Conservation (phyloP, 2,329 filamentous ascomycete genomes). For the Zasmidium angulare region DNA sequence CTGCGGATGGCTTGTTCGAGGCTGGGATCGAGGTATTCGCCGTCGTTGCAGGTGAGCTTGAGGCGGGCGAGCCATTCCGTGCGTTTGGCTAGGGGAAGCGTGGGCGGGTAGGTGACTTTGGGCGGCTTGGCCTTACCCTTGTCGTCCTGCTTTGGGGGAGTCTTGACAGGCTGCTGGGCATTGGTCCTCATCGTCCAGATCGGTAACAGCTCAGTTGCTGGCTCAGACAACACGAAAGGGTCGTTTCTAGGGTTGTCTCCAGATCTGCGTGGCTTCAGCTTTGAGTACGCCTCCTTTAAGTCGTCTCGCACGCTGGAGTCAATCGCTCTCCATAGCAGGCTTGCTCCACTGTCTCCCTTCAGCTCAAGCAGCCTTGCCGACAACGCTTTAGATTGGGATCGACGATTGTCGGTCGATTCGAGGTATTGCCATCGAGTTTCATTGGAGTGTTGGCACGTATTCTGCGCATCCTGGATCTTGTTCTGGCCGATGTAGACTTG, state of each 20-base stretch:
- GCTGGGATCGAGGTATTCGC: background rate
- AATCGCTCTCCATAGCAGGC: background rate
- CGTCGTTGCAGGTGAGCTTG: background rate
- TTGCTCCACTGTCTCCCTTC: background rate
- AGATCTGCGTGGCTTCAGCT: background rate
- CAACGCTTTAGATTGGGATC: constrained; percentile 2
- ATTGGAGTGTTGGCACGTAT: constrained; percentile 3
- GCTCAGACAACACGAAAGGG: background rate
- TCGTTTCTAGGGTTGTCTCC: background rate
- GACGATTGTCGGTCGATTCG: background rate
- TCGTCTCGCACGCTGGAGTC: background rate
- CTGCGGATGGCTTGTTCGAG: constrained; percentile 8
- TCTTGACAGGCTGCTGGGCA: background rate
- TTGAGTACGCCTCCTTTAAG: background rate
- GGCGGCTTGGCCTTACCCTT: background rate
- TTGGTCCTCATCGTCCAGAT: constrained; percentile 10
- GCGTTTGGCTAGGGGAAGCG: background rate
- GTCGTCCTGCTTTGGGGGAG: constrained; percentile 4
- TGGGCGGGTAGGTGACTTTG: background rate
- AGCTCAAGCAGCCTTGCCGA: constrained; percentile 2
- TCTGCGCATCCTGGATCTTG: background rate
- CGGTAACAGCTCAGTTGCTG: constrained; percentile 8
- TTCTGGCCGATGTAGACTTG: constrained; percentile 8
- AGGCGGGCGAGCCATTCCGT: background rate
- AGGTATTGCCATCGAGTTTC: constrained; percentile 2